Base-by-base conservation (phyloP, 75 land plant species). In the Azolla pinnata region DNA sequence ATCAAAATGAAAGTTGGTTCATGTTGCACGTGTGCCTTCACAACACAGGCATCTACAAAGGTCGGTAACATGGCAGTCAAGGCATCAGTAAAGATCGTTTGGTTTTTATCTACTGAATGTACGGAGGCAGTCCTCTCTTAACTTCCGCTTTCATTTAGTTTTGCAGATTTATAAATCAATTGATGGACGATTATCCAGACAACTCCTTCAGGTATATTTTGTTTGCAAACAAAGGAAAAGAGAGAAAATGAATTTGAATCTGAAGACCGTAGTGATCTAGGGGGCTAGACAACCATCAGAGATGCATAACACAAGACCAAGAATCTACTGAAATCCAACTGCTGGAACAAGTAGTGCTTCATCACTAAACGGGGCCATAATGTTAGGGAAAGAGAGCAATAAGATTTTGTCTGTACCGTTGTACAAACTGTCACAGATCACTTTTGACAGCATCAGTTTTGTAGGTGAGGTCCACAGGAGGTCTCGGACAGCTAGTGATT, bases 41-140 rank as follows among this genome's bases (percentile, higher is more conserved):
- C 95, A 0, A 91, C 97, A 9, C 97, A 91, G 56, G 75, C 95
- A 54, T 91, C 95, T 24, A 91, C 97, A 0, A 91, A 91, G 82
- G 92, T 87, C 20, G 30, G 5, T 54, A 28, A 23, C 20, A 32
- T 3, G 21, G 58, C 31, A 5, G 44, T 45, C 8, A 19, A 20
- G 63, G 18, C 19, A 17, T 26, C 52, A 28, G n/a, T 24, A 4
- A 4, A 23, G 7, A 2, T 2, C 42, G 12, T 31, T 20, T 1
- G 42, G 9, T 10, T 29, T 60, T 5, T 60, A 5, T 35, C 14
- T 23, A 7, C 4, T 7, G 45, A 42, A 40, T 38, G 20, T 38
- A 23, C 23, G 2, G 5, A 23, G 9, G 20, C 7, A 23, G 2
- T 50, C 27, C 26, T 17, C 29, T 31, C 20, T 40, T 12, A 4